Conservation (phyloP, 306 rosid species). For the Quercus suber region DNA sequence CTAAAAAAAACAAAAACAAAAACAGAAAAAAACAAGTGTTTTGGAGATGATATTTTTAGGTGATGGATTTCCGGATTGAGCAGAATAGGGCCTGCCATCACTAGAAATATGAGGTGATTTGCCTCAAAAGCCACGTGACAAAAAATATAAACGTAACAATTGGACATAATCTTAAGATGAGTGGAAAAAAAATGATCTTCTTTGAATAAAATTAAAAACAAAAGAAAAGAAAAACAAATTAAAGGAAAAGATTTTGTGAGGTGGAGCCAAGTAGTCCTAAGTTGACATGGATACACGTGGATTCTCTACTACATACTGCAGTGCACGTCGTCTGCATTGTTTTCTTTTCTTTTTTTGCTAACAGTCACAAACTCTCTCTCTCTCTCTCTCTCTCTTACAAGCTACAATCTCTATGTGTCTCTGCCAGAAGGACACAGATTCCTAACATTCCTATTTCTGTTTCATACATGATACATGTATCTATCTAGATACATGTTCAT, state of each 20-base stretch:
- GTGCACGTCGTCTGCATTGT: not conserved
- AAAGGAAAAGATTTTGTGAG: not conserved
- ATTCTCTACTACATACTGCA: not conserved
- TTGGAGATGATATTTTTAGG: no score
- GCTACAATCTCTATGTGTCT: not conserved
- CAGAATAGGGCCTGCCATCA: no score
- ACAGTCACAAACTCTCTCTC: not conserved
- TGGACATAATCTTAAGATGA: no score
- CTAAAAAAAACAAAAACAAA: no score
- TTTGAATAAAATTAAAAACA: not conserved
- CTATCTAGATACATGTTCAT: not conserved
- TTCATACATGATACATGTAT: not conserved
- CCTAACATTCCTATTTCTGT: not conserved
- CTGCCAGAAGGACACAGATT: not conserved
- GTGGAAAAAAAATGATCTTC: no score
- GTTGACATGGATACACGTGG: not conserved
- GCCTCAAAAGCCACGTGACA: no score
- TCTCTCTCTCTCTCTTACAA: not conserved
- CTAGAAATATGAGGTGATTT: no score
- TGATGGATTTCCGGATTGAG: no score
- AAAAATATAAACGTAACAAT: no score
- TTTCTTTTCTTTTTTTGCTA: not conserved
- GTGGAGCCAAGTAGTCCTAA: not conserved
- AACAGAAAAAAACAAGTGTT: no score
- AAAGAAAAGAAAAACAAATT: not conserved